phyloP scores from a whole-genome alignment of 2,329 filamentous ascomycete genomes.

The Cordyceps fumosorosea region DNA sequence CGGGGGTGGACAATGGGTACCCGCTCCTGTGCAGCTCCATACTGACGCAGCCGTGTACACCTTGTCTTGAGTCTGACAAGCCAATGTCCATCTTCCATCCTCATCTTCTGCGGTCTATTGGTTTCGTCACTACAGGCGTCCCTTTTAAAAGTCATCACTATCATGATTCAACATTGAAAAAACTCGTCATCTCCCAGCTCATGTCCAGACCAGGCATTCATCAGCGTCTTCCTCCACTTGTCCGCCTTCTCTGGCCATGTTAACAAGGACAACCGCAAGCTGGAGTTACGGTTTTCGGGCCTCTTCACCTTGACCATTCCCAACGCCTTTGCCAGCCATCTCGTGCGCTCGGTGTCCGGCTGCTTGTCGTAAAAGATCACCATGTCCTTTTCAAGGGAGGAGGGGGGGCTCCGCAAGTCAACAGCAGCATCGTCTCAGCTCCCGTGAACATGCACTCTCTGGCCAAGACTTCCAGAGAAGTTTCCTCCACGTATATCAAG shows the following conservation, averaged over 20 bases:
- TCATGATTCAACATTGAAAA: too few species aligned
- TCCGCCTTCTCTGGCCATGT: not conserved
- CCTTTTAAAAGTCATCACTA: too few species aligned
- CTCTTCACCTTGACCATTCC: not conserved
- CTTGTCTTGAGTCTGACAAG: not conserved
- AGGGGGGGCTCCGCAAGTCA: not conserved
- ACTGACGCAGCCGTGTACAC: not conserved
- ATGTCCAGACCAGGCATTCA: too few species aligned
- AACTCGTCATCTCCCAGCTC: too few species aligned
- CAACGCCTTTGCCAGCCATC: not conserved
- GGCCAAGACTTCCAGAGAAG: not conserved
- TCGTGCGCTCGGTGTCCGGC: not conserved
- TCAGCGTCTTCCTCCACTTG: not conserved
- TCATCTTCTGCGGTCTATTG: too few species aligned
- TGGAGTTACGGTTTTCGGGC: too few species aligned
- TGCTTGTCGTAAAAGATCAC: too few species aligned
- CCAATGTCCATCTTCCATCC: not conserved
- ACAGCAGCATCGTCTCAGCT: not conserved
- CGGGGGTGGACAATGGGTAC: constrained; percentile 2
- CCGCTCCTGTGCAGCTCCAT: constrained; percentile 12
- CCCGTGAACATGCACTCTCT: not conserved
- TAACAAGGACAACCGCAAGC: too few species aligned
- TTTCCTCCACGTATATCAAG: not conserved
- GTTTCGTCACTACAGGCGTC: not conserved
- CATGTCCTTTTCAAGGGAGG: not conserved